Evolutionary conservation across 495 filamentous ascomycete species (phyloP).

Genomic region (Durotheca rogersii): DNA sequence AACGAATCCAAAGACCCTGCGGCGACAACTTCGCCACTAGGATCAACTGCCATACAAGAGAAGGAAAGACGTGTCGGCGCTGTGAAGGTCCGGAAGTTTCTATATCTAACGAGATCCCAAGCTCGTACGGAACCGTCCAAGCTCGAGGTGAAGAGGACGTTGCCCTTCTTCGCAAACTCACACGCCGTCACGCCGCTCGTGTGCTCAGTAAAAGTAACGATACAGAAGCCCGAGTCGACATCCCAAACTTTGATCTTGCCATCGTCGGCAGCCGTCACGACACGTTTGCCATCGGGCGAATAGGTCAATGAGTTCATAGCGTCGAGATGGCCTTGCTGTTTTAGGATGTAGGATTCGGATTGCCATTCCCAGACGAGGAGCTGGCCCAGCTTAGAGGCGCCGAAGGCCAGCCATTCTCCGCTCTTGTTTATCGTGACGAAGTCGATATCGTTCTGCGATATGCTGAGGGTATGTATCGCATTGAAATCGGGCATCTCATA

Average conservation of each 20-base stretch:
- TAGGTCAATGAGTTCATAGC: conserved; percentile 93
- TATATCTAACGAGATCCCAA: conserved; percentile 94
- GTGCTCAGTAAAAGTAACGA: conserved; percentile 97
- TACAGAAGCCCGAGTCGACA: conserved; percentile 91
- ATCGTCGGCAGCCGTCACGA: conserved; percentile 92
- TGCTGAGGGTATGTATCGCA: conserved; percentile 84
- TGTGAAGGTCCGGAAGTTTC: conserved; percentile 96
- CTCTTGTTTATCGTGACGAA: conserved; percentile 88
- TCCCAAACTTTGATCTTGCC: conserved; percentile 99
- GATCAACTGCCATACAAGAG: conserved; percentile 91
- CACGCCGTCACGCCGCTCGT: conserved; percentile 93
- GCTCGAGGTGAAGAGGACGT: conserved; percentile 90
- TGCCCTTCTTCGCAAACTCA: conserved; percentile 90
- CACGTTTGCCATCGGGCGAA: conserved; percentile 87
- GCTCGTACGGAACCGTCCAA: conserved; percentile 91
- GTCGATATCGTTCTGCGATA: conserved; percentile 94
- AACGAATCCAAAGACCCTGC: conserved; percentile 94
- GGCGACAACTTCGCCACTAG: conserved; percentile 91
- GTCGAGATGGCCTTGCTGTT: conserved; percentile 96
- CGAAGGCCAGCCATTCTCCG: conserved; percentile 96
- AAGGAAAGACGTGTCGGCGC: conserved; percentile 89
- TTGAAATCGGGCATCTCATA: conserved; percentile 98
- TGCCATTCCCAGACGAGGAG: conserved; percentile 99
- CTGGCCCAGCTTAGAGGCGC: conserved; percentile 92
- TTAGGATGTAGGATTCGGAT: conserved; percentile 98